These are phyloP conservation scores for Cladosporium sp. DNA, from an alignment of 2,329 filamentous ascomycete species.

Conservation along the genomic window DNA sequence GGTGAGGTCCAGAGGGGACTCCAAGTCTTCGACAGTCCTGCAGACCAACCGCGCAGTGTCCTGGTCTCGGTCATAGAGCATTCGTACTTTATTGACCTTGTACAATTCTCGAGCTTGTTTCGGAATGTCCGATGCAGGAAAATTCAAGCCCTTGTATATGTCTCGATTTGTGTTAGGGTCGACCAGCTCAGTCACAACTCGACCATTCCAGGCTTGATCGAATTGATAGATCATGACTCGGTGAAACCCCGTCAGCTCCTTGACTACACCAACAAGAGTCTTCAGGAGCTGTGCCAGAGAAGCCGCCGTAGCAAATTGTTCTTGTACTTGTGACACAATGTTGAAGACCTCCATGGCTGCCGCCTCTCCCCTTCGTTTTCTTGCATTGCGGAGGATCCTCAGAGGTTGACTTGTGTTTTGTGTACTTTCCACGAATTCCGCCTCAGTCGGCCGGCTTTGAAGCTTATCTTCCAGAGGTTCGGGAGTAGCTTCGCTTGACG, in stretches of 20 bases:
- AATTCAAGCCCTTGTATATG: slow-evolving; percentile 83
- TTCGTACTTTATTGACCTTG: slow-evolving; percentile 82
- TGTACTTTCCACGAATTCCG: slow-evolving; percentile 75
- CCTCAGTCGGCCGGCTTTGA: slow-evolving; percentile 67
- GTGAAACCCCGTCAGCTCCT: slow-evolving; percentile 87
- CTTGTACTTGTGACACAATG: slow-evolving; percentile 88
- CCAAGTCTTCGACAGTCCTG: slow-evolving; percentile 70
- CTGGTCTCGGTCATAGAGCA: slow-evolving; percentile 82
- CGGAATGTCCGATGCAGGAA: slow-evolving; percentile 83
- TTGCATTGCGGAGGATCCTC: slow-evolving; percentile 72
- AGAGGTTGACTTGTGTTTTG: slow-evolving; percentile 73
- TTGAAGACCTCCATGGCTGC: slow-evolving; percentile 88
- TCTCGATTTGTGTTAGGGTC: slow-evolving; percentile 78
- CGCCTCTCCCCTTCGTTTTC: slow-evolving; percentile 74
- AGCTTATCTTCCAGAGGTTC: slow-evolving; percentile 73
- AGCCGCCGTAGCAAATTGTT: slow-evolving; percentile 73
- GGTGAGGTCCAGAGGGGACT: slow-evolving; percentile 76
- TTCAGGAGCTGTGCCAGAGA: slow-evolving; percentile 72
- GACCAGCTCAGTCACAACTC: slow-evolving; percentile 83
- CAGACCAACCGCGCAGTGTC: slow-evolving; percentile 81
- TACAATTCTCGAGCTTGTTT: slow-evolving; percentile 84
- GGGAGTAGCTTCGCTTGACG: slow-evolving; percentile 57
- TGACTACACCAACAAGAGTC: slow-evolving; percentile 79
- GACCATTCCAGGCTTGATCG: slow-evolving; percentile 76
- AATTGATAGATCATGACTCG: slow-evolving; percentile 94